These are phyloP conservation scores for Solanum chilense DNA, from an alignment of 257 asterid genomes.

Conservation along the genomic window DNA sequence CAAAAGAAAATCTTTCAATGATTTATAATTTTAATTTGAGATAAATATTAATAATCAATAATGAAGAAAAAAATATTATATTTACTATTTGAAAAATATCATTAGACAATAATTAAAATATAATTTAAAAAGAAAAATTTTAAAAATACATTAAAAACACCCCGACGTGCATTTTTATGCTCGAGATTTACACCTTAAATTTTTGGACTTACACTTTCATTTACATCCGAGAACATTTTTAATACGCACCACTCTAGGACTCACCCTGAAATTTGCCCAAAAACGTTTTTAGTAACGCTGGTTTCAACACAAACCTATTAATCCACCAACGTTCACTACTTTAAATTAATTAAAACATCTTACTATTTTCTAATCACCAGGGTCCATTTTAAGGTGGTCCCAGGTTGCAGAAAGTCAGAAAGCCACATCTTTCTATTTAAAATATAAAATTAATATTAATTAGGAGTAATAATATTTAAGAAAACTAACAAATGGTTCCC, in stretches of 20 bases:
- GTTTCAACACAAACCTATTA: not conserved
- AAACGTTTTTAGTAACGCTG: not conserved
- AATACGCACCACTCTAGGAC: rapidly evolving
- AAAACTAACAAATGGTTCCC: not conserved
- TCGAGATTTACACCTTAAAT: too few relatives aligned
- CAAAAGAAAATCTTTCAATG: too few relatives aligned
- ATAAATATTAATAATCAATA: too few relatives aligned
- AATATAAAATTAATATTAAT: not conserved
- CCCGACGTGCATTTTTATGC: too few relatives aligned
- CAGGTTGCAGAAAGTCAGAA: not conserved
- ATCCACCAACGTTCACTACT: not conserved
- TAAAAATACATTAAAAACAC: too few relatives aligned
- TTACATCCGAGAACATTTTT: rapidly evolving
- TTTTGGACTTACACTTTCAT: too few relatives aligned
- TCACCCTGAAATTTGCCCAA: too few relatives aligned
- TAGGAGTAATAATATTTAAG: not conserved
- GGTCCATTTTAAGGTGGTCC: not conserved
- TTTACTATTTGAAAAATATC: too few relatives aligned
- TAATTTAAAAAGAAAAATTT: too few relatives aligned
- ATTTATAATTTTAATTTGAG: too few relatives aligned
- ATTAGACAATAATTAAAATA: too few relatives aligned
- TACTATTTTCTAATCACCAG: not conserved
- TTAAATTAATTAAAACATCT: not conserved
- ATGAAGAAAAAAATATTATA: too few relatives aligned
- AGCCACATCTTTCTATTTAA: not conserved